phyloP scores from a whole-genome alignment of 169 alveolate species.

The Amoebophrya sp. region DNA sequence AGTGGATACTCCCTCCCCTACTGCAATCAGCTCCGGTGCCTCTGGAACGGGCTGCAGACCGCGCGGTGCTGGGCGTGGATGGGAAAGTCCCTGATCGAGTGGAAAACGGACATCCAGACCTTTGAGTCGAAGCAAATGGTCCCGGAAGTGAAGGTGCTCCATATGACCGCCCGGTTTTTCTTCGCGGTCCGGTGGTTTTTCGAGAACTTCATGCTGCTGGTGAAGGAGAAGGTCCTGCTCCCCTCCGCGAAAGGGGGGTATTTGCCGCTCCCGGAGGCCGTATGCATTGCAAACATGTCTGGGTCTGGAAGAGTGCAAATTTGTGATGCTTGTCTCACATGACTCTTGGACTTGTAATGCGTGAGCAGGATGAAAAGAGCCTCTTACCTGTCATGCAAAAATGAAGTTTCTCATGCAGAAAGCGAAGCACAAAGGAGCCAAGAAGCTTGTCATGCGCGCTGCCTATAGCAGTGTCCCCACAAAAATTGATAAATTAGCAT shows the following conservation, averaged over 20 bases:
- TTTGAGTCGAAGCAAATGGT: neutral
- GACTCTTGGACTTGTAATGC: no score
- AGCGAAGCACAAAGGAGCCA: no score
- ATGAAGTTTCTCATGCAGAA: no score
- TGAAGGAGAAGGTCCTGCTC: conserved; percentile 8
- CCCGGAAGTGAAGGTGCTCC: neutral
- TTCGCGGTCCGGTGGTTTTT: neutral
- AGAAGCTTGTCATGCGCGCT: no score
- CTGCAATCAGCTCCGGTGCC: neutral
- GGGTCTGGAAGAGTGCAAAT: no score
- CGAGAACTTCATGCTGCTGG: conserved; percentile 6
- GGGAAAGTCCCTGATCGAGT: neutral
- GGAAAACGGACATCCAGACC: conserved; percentile 14
- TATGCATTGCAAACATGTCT: no score
- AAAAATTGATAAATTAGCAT: no score
- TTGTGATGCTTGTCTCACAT: no score
- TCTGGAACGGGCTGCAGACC: conserved; percentile 9
- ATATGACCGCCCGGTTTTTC: neutral
- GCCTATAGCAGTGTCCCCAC: no score
- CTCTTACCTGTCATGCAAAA: no score
- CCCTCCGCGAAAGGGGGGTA: neutral
- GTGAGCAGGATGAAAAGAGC: no score
- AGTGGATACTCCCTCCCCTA: no score
- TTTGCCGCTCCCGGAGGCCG: neutral
- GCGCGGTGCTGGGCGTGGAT: conserved; percentile 18